Evolutionary conservation across 768 basidiomycete genomes (phyloP).

Genomic region (Suillus plorans): DNA sequence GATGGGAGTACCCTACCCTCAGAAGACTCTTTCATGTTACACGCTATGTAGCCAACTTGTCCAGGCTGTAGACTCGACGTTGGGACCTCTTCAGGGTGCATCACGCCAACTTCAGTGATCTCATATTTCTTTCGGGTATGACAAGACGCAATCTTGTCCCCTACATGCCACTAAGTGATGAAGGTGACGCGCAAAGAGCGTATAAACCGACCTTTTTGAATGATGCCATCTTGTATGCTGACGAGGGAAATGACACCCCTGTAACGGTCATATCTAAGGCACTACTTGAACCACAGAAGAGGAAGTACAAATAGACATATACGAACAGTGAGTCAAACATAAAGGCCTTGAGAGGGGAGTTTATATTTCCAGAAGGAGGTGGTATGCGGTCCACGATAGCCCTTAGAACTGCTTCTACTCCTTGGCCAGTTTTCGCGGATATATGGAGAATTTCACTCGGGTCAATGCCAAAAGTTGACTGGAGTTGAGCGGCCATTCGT

Average conservation of each 20-base stretch:
- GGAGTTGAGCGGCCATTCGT: conserved; percentile 76
- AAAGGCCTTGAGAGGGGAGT: conserved; percentile 73
- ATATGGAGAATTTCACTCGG: conserved; percentile 73
- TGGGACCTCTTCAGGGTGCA: conserved; percentile 87
- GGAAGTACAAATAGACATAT: conserved; percentile 3
- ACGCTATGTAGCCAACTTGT: conserved; percentile 87
- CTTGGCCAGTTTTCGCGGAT: conserved; percentile 90
- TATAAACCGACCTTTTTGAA: conserved; percentile 67
- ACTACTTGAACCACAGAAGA: conserved; percentile 10
- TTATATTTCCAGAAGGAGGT: conserved; percentile 58
- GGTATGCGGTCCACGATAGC: conserved; percentile 86
- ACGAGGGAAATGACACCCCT: conserved; percentile 94
- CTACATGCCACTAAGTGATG: conserved; percentile 37
- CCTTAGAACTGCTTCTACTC: conserved; percentile 72
- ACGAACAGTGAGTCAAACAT: conserved; percentile 91
- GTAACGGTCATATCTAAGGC: conserved; percentile 84
- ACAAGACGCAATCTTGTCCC: conserved; percentile 86
- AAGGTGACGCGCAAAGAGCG: not conserved
- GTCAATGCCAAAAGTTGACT: conserved; percentile 78
- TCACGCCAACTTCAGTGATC: conserved; percentile 82
- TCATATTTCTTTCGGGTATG: conserved; percentile 89
- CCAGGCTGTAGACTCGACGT: conserved; percentile 67
- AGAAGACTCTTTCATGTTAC: conserved; percentile 96
- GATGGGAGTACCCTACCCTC: conserved; percentile 57
- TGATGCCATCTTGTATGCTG: conserved; percentile 73